Evolutionary conservation across 2,329 filamentous ascomycete species (phyloP), one percentile per base, ranked within the genome.

Genomic region (Fusarium succisae): DNA sequence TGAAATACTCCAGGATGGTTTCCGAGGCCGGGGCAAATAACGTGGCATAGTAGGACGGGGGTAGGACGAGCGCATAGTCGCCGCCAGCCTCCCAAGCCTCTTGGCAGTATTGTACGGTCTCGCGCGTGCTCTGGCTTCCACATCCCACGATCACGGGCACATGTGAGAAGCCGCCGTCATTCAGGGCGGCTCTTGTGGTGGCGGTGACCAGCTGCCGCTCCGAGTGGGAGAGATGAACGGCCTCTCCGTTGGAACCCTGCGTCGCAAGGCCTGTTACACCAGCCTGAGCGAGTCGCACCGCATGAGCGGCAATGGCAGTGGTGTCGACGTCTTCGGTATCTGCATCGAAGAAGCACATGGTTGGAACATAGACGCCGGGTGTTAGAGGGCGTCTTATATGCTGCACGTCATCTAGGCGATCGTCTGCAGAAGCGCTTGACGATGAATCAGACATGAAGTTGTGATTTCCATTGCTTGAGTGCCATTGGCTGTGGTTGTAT

Each of bases 241-340:
- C 93, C 84, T 96, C 94, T 77, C 93, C 93, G 79, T 96, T 96
- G 79, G 92, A 94, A 53, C 93, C 93, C 81, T 95, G 93, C 17
- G 92, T 93, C 55, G 93, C 92, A 53, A 96, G 87, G 26, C 93
- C 93, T 22, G 91, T 88, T 47, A 95, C 89, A 72, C 93, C 93
- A 35, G 92, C 89, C 77, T 91, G 87, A 53, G 92, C 93, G n/a
- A 96, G 89, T 77, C 91, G 90, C 59, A 93, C 88, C 43, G 92
- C 90, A 79, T 89, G 86, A 58, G 85, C 87, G 55, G 88, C 86
- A 66, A 91, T 91, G 44, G 90, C 89, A 41, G 85, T 82, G 18
- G 88, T 85, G 78, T 94, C 92, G 63, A 94, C 83, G 63, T 94
- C 89, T 80, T 94, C 92, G 3, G 87, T 88, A 28, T 84, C 86